A percentile compares a stretch with the other conserved stretches of the same genome.
These are phyloP conservation scores for Botrytis tulipae DNA, from an alignment of 2,329 filamentous ascomycete genomes.

Conservation along the genomic window DNA sequence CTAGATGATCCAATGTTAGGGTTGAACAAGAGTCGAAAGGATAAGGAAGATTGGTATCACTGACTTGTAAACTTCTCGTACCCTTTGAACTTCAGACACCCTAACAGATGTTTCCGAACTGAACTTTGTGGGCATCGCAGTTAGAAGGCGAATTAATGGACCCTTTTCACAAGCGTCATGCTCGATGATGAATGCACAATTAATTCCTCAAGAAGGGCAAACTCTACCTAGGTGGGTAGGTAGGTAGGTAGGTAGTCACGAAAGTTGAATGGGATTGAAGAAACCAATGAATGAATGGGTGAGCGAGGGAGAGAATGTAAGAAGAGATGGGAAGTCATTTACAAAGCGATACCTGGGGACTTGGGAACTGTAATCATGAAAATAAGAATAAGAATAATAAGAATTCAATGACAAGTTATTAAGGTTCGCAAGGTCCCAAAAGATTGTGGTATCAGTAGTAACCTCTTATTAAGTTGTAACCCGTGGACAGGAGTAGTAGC, in stretches of 20 bases:
- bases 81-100: constrained; percentile 10
- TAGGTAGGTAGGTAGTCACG: background rate
- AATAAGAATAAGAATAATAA: background rate
- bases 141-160: background rate
- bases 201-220: background rate
- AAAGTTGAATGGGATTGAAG: background rate
- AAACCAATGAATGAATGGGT: background rate
- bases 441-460: background rate
- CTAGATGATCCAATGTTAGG: background rate
- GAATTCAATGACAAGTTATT: background rate
- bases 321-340: background rate
- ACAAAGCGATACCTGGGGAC: background rate
- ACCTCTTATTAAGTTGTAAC: no score
- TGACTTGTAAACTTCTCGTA: constrained; percentile 19
- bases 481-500: no score
- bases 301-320: background rate
- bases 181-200: background rate
- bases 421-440: background rate
- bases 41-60: background rate
- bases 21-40: background rate
- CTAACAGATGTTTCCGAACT: background rate
- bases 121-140: background rate
- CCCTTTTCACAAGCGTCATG: background rate
- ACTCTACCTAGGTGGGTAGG: background rate
- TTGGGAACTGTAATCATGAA: background rate